phyloP scores from a whole-genome alignment of 1,284 basidiomycete genomes.

The Ceratobasidium theobromae region DNA sequence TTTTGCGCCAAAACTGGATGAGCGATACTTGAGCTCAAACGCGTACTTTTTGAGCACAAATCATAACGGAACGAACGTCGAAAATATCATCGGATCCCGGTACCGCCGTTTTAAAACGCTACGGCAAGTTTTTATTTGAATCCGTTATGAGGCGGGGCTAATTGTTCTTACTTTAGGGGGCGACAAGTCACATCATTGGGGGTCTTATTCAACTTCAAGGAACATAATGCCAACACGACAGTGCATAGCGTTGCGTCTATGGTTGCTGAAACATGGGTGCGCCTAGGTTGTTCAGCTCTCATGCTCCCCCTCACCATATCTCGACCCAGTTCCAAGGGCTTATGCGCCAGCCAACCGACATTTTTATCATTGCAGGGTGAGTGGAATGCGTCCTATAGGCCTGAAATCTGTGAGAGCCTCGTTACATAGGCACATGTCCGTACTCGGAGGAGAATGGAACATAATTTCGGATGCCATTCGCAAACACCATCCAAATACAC shows the following conservation, averaged over 20 bases:
- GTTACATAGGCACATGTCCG: conserved; percentile 19
- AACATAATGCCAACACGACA: conserved; percentile 16
- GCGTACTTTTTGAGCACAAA: background rate
- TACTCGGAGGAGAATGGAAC: conserved; percentile 13
- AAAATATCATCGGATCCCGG: background rate
- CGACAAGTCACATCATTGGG: conserved; percentile 29
- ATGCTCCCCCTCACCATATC: background rate
- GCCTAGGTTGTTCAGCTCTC: background rate
- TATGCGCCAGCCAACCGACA: conserved; percentile 15
- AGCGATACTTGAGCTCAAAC: conserved; percentile 22
- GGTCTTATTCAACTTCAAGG: conserved; percentile 25
- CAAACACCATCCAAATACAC: conserved; percentile 18
- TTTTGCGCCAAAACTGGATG: conserved; percentile 6
- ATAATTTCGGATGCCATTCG: conserved; percentile 5
- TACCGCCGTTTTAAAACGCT: conserved; percentile 28
- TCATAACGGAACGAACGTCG: background rate
- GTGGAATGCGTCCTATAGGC: background rate
- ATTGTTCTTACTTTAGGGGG: conserved; percentile 3
- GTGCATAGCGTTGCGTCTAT: conserved; percentile 2
- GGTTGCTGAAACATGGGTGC: conserved; percentile 19
- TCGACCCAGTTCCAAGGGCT: conserved; percentile 20
- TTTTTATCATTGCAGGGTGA: conserved; percentile 19
- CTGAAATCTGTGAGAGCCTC: background rate
- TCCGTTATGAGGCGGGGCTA: background rate
- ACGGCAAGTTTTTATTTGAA: background rate